Conservation (phyloP, 371 early-diverging fungal genomes). For the Rhizopus stolonifer region DNA sequence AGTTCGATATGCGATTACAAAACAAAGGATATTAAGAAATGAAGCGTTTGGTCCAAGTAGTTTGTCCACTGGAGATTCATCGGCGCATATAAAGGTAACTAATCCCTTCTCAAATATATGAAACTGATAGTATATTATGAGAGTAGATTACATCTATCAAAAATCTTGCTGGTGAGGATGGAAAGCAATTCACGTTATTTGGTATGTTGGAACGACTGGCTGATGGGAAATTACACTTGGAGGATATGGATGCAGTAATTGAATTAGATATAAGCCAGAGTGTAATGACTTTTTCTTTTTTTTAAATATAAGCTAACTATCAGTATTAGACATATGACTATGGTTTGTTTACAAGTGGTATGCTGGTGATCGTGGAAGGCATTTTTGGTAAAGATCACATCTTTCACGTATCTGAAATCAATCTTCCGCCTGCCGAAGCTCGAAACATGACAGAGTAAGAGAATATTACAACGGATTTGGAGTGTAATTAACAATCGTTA, state of each 20-base stretch:
- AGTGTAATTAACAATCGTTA: too few species aligned
- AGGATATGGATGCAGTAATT: slow-evolving; percentile 78
- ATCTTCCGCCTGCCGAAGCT: slow-evolving; percentile 77
- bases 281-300: slow-evolving; percentile 29
- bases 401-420: slow-evolving; percentile 68
- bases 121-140: not conserved
- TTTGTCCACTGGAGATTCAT: slow-evolving; percentile 1
- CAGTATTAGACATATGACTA: slow-evolving; percentile 49
- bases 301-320: too few species aligned
- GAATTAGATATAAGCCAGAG: slow-evolving; percentile 61
- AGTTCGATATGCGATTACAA: slow-evolving; percentile 74
- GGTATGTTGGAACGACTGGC: slow-evolving; percentile 88
- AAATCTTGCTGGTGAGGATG: slow-evolving; percentile 75
- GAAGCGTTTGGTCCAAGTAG: slow-evolving; percentile 70
- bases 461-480: too few species aligned
- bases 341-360: slow-evolving; percentile 81
- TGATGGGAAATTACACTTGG: slow-evolving; percentile 81
- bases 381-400: slow-evolving; percentile 66
- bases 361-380: slow-evolving; percentile 86
- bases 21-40: slow-evolving; percentile 80
- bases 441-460: slow-evolving; percentile 60
- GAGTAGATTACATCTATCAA: slow-evolving; percentile 78
- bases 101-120: not conserved
- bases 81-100: slow-evolving; percentile 27
- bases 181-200: slow-evolving; percentile 72